These are phyloP conservation scores for Glycine tomentella DNA, from an alignment of 306 rosid genomes.

Conservation along the genomic window DNA sequence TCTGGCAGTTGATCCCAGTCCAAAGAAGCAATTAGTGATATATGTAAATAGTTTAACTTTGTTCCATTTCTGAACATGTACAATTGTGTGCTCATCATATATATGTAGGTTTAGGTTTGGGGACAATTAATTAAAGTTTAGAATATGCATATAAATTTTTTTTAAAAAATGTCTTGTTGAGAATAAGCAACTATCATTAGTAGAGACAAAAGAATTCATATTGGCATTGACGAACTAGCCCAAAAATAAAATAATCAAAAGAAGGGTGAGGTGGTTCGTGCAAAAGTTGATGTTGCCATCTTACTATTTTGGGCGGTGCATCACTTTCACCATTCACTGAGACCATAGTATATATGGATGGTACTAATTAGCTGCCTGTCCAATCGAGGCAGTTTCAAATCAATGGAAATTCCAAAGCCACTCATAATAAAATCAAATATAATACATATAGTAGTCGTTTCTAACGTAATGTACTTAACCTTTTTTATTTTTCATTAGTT, in stretches of 20 bases:
- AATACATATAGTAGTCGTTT: conserved; percentile 26
- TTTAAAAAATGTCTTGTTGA: too few species aligned
- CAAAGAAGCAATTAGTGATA: neutral
- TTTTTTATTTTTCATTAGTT: neutral
- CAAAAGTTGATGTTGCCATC: conserved; percentile 70
- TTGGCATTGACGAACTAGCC: conserved; percentile 48
- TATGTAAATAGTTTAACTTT: conserved; percentile 4
- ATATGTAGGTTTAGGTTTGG: conserved; percentile 29
- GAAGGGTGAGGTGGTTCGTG: conserved; percentile 4
- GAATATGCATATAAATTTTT: conserved; percentile 28
- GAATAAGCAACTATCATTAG: neutral
- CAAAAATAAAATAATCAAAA: conserved; percentile 39
- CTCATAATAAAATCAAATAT: neutral
- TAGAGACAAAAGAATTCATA: conserved; percentile 34
- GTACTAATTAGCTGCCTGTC: conserved; percentile 66
- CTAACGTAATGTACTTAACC: neutral
- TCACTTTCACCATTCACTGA: conserved; percentile 61
- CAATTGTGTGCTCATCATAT: neutral
- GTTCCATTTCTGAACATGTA: conserved; percentile 24
- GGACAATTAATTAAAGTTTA: conserved; percentile 20
- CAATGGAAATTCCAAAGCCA: conserved; percentile 52
- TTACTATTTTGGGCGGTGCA: conserved; percentile 73
- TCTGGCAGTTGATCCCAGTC: conserved; percentile 24
- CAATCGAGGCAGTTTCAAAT: conserved; percentile 68
- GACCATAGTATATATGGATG: conserved; percentile 52